Base-by-base conservation (phyloP, 2,329 filamentous ascomycete species). In the Herpotrichia juniperi region DNA sequence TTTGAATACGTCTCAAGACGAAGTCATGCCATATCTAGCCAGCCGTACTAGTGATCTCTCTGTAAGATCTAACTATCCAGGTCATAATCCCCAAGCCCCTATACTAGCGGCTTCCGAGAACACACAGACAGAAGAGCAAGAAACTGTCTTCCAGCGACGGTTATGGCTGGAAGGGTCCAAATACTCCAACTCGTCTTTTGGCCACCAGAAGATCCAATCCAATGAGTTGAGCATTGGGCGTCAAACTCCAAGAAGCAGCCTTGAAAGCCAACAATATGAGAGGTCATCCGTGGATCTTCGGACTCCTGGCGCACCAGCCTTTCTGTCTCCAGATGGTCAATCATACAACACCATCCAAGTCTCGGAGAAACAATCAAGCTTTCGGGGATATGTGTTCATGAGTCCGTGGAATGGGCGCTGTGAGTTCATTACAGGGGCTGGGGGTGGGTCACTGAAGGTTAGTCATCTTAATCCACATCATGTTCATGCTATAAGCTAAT, bases 351-450 rank as follows among this genome's bases (percentile, higher is more conserved):
- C 62, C 9, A 64, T 67, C 3, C 64, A 66, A 32, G 54, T 81
- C 76, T 16, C 76, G 80, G 55, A 83, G 16, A 66, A 56, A 28
- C 66, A 62, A 19, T 79, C 86, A 0, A 81, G 81, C 26, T 88
- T 87, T 66, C 74, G 75, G 56, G 74, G 81, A 16, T 96, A 96
- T 73, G 83, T 86, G 1, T 97, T 97, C 68, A 77, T 80, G 17
- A 94, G 90, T 35, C 93, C 92, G 0, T 97, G 93, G 93, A 87
- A 91, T 54, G 90, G 91, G 14, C 83, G 83, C 35, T 97, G 93
- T 75, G 89, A 93, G 54, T 97, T 97, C 73, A 81, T 84, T 14
- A 94, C 92, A 0, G 88, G 89, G 31, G 81, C 86, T 50, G 87
- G 84, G 37, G 93, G 93, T 2, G 87, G 88, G 46, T 88, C 84